phyloP scores from a whole-genome alignment of 495 filamentous ascomycete genomes.

The Amphirosellinia nigrospora region DNA sequence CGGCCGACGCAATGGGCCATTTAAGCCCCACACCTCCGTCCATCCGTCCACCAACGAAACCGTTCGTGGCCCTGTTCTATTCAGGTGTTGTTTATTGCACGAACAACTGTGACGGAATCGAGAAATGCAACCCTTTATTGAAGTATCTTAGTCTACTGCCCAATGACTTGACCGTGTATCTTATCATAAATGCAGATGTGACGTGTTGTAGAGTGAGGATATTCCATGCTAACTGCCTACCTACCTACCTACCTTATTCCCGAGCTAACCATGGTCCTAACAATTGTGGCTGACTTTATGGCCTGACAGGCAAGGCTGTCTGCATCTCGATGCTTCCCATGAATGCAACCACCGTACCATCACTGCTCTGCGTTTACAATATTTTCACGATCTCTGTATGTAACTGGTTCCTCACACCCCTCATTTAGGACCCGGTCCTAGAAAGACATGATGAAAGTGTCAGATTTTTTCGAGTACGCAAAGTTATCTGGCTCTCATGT shows the following conservation, averaged over 20 bases:
- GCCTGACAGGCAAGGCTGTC: constrained; percentile 21
- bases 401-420: constrained; percentile 8
- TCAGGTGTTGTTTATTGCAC: not conserved
- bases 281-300: constrained; percentile 19
- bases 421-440: constrained; percentile 5
- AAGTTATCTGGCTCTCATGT: constrained; percentile 14
- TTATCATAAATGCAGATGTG: not conserved
- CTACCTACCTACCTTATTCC: not conserved
- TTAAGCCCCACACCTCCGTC: constrained; percentile 17
- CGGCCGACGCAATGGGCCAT: constrained; percentile 20
- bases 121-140: not conserved
- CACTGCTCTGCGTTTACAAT: not conserved
- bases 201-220: not conserved
- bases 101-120: not conserved
- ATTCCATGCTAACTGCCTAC: not conserved
- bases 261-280: constrained; percentile 1
- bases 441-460: constrained; percentile 2
- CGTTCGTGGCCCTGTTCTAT: constrained; percentile 10
- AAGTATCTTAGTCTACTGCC: not conserved
- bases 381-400: not conserved
- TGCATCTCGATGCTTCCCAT: not conserved
- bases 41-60: not conserved
- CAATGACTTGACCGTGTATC: not conserved
- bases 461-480: constrained; percentile 17
- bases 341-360: constrained; percentile 8